phyloP scores from a whole-genome alignment of 176 grass and related monocot genomes.

The Phragmites australis region DNA sequence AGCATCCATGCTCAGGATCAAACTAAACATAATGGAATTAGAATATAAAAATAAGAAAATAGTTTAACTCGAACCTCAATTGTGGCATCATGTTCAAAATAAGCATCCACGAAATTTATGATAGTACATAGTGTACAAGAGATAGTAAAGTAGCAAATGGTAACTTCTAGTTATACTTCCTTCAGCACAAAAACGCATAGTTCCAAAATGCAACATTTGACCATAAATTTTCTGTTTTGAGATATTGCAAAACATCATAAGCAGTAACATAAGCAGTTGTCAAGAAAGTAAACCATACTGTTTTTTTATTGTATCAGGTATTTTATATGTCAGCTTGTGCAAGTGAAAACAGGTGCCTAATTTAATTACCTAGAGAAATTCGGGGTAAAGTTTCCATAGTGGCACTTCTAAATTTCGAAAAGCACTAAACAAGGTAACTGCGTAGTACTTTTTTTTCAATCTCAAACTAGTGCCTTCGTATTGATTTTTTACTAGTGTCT shows the following conservation, averaged over 20 bases:
- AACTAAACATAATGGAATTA: not conserved
- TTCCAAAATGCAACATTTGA: not conserved
- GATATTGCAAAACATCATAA: not conserved
- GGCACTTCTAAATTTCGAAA: slow-evolving; percentile 14
- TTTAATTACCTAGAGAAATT: not conserved
- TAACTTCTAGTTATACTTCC: not conserved
- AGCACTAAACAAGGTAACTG: not conserved
- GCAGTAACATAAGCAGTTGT: not conserved
- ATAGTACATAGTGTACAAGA: not conserved
- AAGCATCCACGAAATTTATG: not conserved
- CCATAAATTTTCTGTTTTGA: not conserved
- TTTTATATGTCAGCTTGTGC: not conserved
- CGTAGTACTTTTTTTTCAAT: not conserved
- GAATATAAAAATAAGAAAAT: not conserved
- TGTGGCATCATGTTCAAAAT: not conserved
- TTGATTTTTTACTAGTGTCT: not conserved
- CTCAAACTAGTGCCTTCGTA: not conserved
- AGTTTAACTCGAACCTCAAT: not conserved
- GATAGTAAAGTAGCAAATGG: not conserved
- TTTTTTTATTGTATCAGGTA: not conserved
- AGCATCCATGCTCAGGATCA: not conserved
- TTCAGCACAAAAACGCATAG: not conserved
- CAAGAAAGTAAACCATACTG: not conserved
- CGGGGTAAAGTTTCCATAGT: not conserved
- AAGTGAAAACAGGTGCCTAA: not conserved